Base-by-base conservation (phyloP, 164 flowering plant species). In the Sedum album region DNA sequence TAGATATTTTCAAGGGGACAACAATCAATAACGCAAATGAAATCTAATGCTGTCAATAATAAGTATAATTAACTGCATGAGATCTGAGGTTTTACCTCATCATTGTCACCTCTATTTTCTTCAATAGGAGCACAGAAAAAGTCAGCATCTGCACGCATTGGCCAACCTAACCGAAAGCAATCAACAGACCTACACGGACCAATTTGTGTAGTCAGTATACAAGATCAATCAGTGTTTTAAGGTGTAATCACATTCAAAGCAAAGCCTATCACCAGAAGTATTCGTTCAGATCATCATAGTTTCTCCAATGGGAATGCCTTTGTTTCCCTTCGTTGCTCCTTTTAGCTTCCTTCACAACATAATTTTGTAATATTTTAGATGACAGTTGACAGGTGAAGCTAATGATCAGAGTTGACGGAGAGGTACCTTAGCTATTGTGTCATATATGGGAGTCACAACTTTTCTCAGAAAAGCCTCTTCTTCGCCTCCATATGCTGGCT, bases 301-400 rank as follows among this genome's bases (percentile, higher is more conserved):
- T 93, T 79, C 98, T 85, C 98, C 98, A 93, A 25, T 87, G 89
- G 23, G 98, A 90, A 79, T 93, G 98, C 78, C 86, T 93, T 68
- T 93, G 80, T 76, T 78, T 87, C 72, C 83, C 96, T 67, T 65
- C 81, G 71, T 79, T 84, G 80, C 96, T 90, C 78, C 84, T 79
- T 74, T 83, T 80, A 71, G 92, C 90, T 85, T 93, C 98, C 98
- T 93, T 72, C 53, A 60, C 41, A 69, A 21, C 70, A 73, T 13
- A 48, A 70, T 41, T 25, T 60, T 1, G 36, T 28, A 42, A 75
- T 36, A n/a, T 57, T 38, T 23, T 17, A 35, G 31, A 38, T 26
- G 18, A 9, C 2, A 7, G 10, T 28, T 55, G 33, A 28, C 62
- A n/a, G n/a, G 20, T 28, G 20, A 30, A 67, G 51, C 60, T 28